phyloP scores from a whole-genome alignment of 2,329 filamentous ascomycete species.

The Neoscytalidium dimidiatum region DNA sequence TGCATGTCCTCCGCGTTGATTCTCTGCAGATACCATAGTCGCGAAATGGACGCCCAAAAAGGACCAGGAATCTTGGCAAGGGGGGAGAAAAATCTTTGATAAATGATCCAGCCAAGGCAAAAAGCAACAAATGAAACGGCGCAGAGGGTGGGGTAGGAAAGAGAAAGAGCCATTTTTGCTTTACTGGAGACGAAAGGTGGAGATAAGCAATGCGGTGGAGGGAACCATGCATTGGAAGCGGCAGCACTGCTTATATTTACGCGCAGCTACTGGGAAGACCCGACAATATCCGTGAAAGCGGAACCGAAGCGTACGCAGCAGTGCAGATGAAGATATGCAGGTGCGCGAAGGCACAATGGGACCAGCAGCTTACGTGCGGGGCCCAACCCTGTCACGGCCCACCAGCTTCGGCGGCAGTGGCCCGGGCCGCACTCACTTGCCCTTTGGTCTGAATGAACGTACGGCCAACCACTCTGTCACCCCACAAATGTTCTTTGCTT shows the following conservation, averaged over 20 bases:
- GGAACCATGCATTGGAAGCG: neutral
- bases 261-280: neutral
- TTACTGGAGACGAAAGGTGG: neutral
- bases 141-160: neutral
- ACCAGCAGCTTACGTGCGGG: neutral
- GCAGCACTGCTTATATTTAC: neutral
- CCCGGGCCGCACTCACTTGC: neutral
- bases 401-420: neutral
- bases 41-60: conserved; percentile 27
- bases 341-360: too few relatives aligned
- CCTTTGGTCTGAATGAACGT: neutral
- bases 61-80: conserved; percentile 29
- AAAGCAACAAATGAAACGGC: conserved; percentile 12
- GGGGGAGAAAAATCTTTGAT: conserved; percentile 23
- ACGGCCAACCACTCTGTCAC: neutral
- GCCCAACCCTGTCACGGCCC: neutral
- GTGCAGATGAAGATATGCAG: neutral
- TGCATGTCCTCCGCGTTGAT: conserved; percentile 28
- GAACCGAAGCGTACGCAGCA: neutral
- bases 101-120: conserved; percentile 23
- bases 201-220: neutral
- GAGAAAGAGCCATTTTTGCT: neutral
- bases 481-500: neutral
- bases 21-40: conserved; percentile 30
- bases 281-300: neutral